Conservation (phyloP, 108 stramenopile species). For the Nitzschia palea region DNA sequence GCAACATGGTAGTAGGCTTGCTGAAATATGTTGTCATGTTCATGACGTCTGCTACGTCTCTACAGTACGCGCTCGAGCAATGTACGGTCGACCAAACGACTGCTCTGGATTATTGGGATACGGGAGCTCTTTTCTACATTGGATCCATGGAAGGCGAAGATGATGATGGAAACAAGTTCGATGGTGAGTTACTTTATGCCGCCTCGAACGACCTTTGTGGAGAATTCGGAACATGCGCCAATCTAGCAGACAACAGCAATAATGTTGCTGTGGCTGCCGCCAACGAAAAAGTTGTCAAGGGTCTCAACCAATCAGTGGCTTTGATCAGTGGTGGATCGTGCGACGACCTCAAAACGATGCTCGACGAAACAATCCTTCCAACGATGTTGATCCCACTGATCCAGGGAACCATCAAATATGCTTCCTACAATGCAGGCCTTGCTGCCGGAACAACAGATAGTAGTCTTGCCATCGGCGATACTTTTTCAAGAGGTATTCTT, state of each 20-base stretch:
- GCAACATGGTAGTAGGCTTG: constrained; percentile 20
- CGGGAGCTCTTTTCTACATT: constrained; percentile 46
- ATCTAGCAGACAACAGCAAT: not conserved
- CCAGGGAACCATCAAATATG: constrained; percentile 48
- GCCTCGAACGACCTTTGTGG: constrained; percentile 46
- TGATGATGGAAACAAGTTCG: constrained; percentile 21
- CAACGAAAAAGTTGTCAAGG: constrained; percentile 29
- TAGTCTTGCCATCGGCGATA: constrained; percentile 32
- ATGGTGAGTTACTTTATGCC: constrained; percentile 34
- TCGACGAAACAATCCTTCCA: constrained; percentile 22
- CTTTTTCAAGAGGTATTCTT: constrained; percentile 32
- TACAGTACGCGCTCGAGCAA: constrained; percentile 24
- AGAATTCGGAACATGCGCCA: constrained; percentile 41
- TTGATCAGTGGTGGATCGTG: constrained; percentile 29
- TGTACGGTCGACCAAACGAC: constrained; percentile 14
- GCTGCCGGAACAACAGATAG: constrained; percentile 18
- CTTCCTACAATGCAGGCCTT: constrained; percentile 26
- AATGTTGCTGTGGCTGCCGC: constrained; percentile 9
- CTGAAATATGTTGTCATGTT: constrained; percentile 43
- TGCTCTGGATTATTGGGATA: constrained; percentile 40
- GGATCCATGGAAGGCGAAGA: constrained; percentile 57
- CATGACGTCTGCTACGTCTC: constrained; percentile 17
- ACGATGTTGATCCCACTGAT: constrained; percentile 42
- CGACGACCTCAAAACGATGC: constrained; percentile 7
- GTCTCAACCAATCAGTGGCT: constrained; percentile 14